Base-by-base conservation (phyloP, 2,329 filamentous ascomycete species). In the Diplodia scrobiculata region DNA sequence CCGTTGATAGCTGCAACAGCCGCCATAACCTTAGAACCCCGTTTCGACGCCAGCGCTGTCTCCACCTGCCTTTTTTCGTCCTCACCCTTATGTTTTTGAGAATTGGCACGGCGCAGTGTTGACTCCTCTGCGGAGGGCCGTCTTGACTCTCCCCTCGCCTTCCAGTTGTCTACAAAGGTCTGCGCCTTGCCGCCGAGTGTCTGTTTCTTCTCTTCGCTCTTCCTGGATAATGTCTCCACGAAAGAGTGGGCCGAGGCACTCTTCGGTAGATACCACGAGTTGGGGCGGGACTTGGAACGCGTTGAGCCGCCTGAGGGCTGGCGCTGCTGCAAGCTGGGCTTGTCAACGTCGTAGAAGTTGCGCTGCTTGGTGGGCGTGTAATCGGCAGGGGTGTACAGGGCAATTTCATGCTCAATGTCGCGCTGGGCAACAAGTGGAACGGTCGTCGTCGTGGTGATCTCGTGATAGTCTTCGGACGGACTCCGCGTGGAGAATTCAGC, bases 1-100 rank as follows among this genome's bases (percentile, higher is more conserved):
- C 83, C 80, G 71, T 86, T 86, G 69, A 89, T 84, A 4, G 80
- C 84, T 45, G 86, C 85, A n/a, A 89, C 86, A 14, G 85, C 86
- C 69, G 86, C 86, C 79, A 88, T 84, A 25, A 89, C 86, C 55
- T 86, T 73, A 29, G 80, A 82, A 65, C 82, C 80, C 73, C 80
- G 80, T 76, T 82, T 84, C 5, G 55, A 60, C 4, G 59, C 21
- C 13, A 47, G 45, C 29, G 76, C 76, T 50, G 72, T 74, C 41
- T 73, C 27, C 71, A 62, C 19, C n/a, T 60, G 51, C 60, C 19
- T 53, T n/a, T 67, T 65, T 1, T 64, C 63, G 2, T 63, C 65
- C 19, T 69, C 51, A 1, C 19, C 29, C n/a, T 63, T 67, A n/a
- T 14, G 52, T 6, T 27, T 67, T 9, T 67, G 48, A 36, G 65